Percentiles rank a stretch among this genome's conserved stretches.
Conservation (phyloP, 768 basidiomycete species). For the Auricularia auricula-judae region DNA sequence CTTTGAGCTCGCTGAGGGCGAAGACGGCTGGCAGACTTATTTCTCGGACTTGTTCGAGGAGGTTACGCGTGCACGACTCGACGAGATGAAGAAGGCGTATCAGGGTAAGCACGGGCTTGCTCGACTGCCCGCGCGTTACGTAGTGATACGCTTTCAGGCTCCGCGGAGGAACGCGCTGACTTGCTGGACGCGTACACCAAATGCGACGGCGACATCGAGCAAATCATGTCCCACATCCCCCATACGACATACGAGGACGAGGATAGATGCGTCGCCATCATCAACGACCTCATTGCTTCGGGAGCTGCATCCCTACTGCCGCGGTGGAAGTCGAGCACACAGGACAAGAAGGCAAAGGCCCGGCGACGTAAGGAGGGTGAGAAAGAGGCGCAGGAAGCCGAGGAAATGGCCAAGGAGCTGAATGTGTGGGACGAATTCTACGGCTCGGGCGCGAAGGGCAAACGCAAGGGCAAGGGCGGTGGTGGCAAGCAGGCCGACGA, state of each 20-base stretch:
- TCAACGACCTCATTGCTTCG: conserved; percentile 56
- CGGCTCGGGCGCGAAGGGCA: conserved; percentile 57
- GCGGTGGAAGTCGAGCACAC: conserved; percentile 59
- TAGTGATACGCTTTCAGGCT: conserved; percentile 38
- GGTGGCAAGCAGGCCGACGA: conserved; percentile 25
- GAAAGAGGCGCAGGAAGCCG: conserved; percentile 79
- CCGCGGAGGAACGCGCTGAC: conserved; percentile 74
- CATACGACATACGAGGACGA: conserved; percentile 83
- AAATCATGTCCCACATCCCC: conserved; percentile 78
- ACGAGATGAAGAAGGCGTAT: conserved; percentile 90
- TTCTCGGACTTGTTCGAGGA: conserved; percentile 84
- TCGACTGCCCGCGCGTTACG: not conserved
- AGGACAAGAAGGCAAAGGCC: conserved; percentile 70
- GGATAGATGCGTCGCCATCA: conserved; percentile 58
- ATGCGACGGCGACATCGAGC: conserved; percentile 62
- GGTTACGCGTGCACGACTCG: conserved; percentile 75
- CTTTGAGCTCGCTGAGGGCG: conserved; percentile 51
- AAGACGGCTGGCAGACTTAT: conserved; percentile 91
- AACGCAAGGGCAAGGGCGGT: conserved; percentile 45
- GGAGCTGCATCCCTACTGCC: conserved; percentile 44
- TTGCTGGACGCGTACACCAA: conserved; percentile 61
- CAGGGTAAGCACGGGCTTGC: conserved; percentile 48
- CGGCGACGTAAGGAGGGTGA: conserved; percentile 61
- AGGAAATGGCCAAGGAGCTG: conserved; percentile 69
- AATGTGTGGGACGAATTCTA: conserved; percentile 95